These are phyloP conservation scores for Hapsidospora chrysogenum DNA, from an alignment of 495 filamentous ascomycete genomes.

Conservation along the genomic window DNA sequence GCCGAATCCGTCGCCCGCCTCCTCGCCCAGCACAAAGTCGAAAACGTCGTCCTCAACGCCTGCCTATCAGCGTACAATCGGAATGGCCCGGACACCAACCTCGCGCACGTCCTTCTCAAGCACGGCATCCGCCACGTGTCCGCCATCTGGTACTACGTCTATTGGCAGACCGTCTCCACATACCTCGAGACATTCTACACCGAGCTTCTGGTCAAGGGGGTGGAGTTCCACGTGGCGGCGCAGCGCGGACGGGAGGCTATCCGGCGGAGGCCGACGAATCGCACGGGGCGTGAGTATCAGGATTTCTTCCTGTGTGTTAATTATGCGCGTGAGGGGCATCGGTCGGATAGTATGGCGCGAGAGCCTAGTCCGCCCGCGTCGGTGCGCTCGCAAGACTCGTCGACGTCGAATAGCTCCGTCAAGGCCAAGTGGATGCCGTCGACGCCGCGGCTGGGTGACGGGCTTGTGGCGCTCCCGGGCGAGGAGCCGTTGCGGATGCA, in stretches of 20 bases:
- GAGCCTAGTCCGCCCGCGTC: background rate
- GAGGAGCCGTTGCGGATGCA: background rate
- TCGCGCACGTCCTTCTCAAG: background rate
- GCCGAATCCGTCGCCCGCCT: background rate
- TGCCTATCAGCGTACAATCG: constrained; percentile 3
- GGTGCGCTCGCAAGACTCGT: background rate
- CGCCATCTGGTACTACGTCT: constrained; percentile 2
- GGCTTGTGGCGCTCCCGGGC: background rate
- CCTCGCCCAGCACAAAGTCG: background rate
- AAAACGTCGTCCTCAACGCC: constrained; percentile 2
- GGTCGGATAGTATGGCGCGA: background rate
- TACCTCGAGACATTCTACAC: constrained; percentile 1
- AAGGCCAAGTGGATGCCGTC: background rate
- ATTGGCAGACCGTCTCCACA: background rate
- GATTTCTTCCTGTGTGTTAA: constrained; percentile 3
- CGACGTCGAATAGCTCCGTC: background rate
- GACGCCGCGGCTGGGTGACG: background rate
- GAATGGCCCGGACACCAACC: background rate
- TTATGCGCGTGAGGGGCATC: background rate
- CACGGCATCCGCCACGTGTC: constrained; percentile 1
- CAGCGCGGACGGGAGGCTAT: constrained; percentile 1
- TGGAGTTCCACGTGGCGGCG: constrained; percentile 1
- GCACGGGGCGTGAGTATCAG: background rate
- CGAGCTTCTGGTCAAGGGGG: constrained; percentile 1
- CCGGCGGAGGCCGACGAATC: background rate